Evolutionary conservation across 495 filamentous ascomycete genomes (phyloP), one percentile per base, ranked within the genome.

Genomic region (Podospora sp.): DNA sequence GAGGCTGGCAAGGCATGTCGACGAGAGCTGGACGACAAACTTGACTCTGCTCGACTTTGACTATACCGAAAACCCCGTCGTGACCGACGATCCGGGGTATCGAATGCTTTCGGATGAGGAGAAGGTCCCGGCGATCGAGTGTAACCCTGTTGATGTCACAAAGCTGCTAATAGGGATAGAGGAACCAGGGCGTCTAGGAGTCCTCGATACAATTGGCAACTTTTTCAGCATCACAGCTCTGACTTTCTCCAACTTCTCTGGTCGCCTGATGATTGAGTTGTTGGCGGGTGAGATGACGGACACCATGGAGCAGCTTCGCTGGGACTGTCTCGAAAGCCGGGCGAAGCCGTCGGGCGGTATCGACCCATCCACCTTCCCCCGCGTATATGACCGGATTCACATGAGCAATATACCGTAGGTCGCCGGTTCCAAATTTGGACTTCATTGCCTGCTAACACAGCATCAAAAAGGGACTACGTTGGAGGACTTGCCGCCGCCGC

Each of bases 381-480:
- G 65, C 12, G 40, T 11, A 18, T 81, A 77, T 57, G 77, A 81
- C 56, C 56, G 75, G 8, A 76, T 81, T 21, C 77, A 81, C 63
- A 63, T 77, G 33, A 79, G 73, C 63, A 80, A 81, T 61, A 73
- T 79, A 36, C 78, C 74, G n/a, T n/a, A n/a, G n/a, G n/a, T n/a
- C n/a, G n/a, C n/a, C n/a, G n/a, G n/a, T n/a, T n/a, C n/a, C n/a
- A n/a, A n/a, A n/a, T n/a, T n/a, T n/a, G n/a, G n/a, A n/a, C n/a
- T n/a, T n/a, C n/a, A n/a, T n/a, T n/a, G n/a, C n/a, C n/a, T n/a
- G n/a, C n/a, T n/a, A n/a, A n/a, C n/a, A n/a, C n/a, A n/a, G n/a
- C n/a, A n/a, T n/a, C n/a, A n/a, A n/a, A n/a, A n/a, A n/a, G n/a
- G 76, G 79, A 81, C 53, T 81, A 78, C 63, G 52, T 76, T 35